A percentile compares a stretch with the other conserved stretches of the same genome.
Evolutionary conservation across 2,329 filamentous ascomycete species (phyloP).

Genomic region (Clarireedia monteithiana): DNA sequence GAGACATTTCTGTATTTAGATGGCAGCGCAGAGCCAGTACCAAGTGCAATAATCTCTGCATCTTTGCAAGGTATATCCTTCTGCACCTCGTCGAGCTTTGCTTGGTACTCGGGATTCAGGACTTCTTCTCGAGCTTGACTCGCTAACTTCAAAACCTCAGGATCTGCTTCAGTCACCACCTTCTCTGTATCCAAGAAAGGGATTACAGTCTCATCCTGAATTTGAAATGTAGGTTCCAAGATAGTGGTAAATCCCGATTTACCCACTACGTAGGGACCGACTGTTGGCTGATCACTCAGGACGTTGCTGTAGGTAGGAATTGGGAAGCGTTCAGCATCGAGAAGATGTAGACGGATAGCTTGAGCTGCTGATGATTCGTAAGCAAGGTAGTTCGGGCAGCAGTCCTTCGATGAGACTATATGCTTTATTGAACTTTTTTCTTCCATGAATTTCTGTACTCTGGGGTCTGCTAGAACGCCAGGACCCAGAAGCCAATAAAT

Average conservation of each 20-base stretch:
- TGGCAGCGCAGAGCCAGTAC: constrained; percentile 83
- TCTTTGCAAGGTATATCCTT: constrained; percentile 65
- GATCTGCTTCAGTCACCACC: constrained; percentile 32
- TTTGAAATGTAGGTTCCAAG: constrained; percentile 23
- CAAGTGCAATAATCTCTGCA: constrained; percentile 76
- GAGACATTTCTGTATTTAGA: constrained; percentile 96
- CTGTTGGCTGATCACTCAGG: constrained; percentile 1
- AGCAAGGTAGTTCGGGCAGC: constrained; percentile 66
- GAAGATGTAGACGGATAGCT: constrained; percentile 58
- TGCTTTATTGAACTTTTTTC: constrained; percentile 58
- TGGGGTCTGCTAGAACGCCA: constrained; percentile 53
- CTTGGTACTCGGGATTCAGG: constrained; percentile 38
- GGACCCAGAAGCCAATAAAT: constrained; percentile 79
- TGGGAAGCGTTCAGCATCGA: constrained; percentile 69
- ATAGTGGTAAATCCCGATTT: constrained; percentile 19
- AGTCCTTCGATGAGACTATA: constrained; percentile 67
- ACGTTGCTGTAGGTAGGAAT: constrained; percentile 57
- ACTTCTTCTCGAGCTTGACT: constrained; percentile 36
- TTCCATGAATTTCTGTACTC: constrained; percentile 62
- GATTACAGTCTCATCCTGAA: constrained; percentile 38
- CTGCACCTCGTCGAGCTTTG: constrained; percentile 43
- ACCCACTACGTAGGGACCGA: constrained; percentile 17
- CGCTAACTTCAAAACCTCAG: constrained; percentile 47
- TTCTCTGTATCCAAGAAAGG: constrained; percentile 41
- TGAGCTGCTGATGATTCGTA: constrained; percentile 60